phyloP scores from a whole-genome alignment of 2,329 filamentous ascomycete genomes.

The Botrytis pseudocinerea region DNA sequence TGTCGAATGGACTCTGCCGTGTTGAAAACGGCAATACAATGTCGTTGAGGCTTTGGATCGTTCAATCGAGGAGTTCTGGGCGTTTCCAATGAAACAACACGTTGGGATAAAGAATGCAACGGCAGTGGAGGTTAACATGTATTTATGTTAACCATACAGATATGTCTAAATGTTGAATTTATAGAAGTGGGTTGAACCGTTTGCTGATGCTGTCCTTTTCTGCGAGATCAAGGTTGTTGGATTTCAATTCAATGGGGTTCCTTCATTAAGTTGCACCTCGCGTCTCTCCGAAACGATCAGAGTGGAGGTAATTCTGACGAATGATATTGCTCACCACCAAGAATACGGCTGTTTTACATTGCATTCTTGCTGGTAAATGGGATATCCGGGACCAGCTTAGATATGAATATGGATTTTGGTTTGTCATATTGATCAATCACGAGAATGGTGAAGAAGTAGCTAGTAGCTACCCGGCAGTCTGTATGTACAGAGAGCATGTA shows the following conservation, averaged over 20 bases:
- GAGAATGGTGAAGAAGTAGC: not conserved
- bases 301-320: constrained; percentile 9
- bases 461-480: not conserved
- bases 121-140: not conserved
- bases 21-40: constrained; percentile 21
- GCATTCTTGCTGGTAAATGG: not conserved
- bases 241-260: not conserved
- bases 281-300: not conserved
- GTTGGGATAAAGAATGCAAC: not conserved
- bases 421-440: not conserved
- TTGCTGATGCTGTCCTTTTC: constrained; percentile 11
- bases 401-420: not conserved
- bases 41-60: constrained; percentile 9
- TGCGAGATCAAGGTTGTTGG: constrained; percentile 4
- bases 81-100: not conserved
- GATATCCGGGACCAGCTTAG: not conserved
- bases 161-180: constrained; percentile 6
- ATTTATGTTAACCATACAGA: constrained; percentile 1
- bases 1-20: constrained; percentile 19
- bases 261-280: not conserved
- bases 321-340: not conserved
- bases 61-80: not conserved
- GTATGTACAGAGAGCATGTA: not conserved
- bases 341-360: not conserved
- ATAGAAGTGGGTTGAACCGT: constrained; percentile 16